Evolutionary conservation across 2,329 filamentous ascomycete genomes (phyloP), one percentile per base, ranked within the genome.

Genomic region (Macroventuria anomochaeta): DNA sequence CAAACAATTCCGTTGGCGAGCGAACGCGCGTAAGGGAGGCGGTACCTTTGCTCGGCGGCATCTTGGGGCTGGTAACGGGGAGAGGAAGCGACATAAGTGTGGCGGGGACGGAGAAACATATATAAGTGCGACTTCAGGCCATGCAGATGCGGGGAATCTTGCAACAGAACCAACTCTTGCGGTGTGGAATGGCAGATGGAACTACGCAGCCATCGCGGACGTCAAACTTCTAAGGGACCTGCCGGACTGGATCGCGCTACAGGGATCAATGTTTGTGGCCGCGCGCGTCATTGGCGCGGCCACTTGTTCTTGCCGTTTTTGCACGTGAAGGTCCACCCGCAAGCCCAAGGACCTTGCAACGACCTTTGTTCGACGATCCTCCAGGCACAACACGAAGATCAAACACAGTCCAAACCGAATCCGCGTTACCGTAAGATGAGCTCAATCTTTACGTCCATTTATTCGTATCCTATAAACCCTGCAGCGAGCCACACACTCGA

Each of bases 11-110:
- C 15, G 25, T 18, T 7, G 25, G 3, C 26, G 18, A 28, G 28
- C 54, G 49, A 40, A 39, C 32, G 47, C 46, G 46, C 41, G 32
- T 12, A 41, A 43, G 48, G 37, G 48, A 34, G 28, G 11, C 25
- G 55, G 56, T 58, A 65, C 71, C 71, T 72, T 68, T 71, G 65
- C 65, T 73, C 67, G 66, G 60, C 62, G 70, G 70, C 71, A 75
- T 75, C 42, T 59, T 71, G 53, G 72, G 67, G 39, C 70, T 67
- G 42, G 72, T 75, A 62, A 67, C 71, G 46, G 72, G 72, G 39
- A 55, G 62, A 49, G 72, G 72, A 28, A 75, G 56, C 60, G 72
- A 75, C 72, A 75, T 75, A 63, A 61, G 59, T 40, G 55, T 57
- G 46, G 55, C 37, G 62, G 65, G 58, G 59, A 54, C 48, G 58